phyloP scores from a whole-genome alignment of 2,329 filamentous ascomycete species.

The Neophaeococcomyces mojaviensis region DNA sequence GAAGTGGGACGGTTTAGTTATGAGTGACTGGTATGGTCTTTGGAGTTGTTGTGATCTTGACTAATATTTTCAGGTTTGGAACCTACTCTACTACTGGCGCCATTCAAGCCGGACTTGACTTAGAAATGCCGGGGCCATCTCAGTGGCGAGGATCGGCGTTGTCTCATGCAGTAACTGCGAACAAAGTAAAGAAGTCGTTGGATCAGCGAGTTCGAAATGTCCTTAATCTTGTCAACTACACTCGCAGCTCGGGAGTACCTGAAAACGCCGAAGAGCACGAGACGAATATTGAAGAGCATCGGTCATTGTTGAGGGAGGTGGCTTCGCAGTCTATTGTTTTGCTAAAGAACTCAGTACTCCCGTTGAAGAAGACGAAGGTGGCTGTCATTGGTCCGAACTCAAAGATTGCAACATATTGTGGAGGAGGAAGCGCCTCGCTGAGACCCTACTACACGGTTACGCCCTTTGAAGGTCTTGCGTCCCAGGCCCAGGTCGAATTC shows the following conservation, averaged over 20 bases:
- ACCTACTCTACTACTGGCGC: constrained; percentile 35
- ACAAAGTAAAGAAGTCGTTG: constrained; percentile 24
- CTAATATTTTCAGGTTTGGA: no score
- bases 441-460: constrained; percentile 36
- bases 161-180: constrained; percentile 25
- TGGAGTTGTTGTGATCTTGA: no score
- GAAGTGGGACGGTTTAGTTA: constrained; percentile 36
- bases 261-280: constrained; percentile 24
- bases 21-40: constrained; percentile 40
- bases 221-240: constrained; percentile 27
- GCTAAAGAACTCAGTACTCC: constrained; percentile 65
- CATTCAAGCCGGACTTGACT: constrained; percentile 36
- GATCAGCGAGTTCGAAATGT: constrained; percentile 25
- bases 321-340: constrained; percentile 64
- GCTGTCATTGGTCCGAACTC: constrained; percentile 49
- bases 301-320: constrained; percentile 57
- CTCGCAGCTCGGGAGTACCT: constrained; percentile 11
- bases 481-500: neutral
- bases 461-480: constrained; percentile 34
- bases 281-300: constrained; percentile 51
- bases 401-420: constrained; percentile 42
- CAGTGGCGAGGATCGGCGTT: constrained; percentile 30
- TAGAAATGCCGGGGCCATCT: constrained; percentile 41
- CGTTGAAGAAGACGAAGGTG: constrained; percentile 41
- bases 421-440: constrained; percentile 56